Conservation (phyloP, 176 grass and related monocot genomes). For the Phragmites australis region DNA sequence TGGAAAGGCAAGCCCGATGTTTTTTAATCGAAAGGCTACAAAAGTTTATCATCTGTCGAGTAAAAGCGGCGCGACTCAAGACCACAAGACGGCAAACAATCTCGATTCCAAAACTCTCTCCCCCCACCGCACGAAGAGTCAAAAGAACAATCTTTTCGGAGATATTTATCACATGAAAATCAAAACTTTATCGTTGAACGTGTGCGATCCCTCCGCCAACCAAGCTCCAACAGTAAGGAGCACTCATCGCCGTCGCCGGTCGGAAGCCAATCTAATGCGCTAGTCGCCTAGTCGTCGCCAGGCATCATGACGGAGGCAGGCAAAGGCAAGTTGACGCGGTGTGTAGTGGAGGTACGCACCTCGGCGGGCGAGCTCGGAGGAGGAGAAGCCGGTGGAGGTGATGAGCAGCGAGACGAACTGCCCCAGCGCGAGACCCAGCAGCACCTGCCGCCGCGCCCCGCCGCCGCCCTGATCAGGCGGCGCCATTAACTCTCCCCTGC, state of each 20-base stretch:
- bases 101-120: background rate
- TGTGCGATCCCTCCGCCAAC: background rate
- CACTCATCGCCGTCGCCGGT: background rate
- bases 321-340: background rate
- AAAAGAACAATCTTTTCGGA: conserved; percentile 27
- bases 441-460: conserved; percentile 58
- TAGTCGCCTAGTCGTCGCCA: background rate
- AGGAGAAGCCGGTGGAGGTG: conserved; percentile 92
- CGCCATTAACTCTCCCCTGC: too few species aligned
- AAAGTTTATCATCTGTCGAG: background rate
- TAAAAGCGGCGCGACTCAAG: conserved; percentile 4
- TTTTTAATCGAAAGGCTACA: conserved; percentile 22
- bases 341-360: too few species aligned
- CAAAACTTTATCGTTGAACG: background rate
- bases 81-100: conserved; percentile 21
- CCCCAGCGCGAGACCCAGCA: conserved; percentile 66
- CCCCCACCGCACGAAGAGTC: conserved; percentile 31
- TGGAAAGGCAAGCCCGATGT: conserved; percentile 13
- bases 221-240: conserved; percentile 4
- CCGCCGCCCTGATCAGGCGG: conserved; percentile 47
- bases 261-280: background rate
- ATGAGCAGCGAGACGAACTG: conserved; percentile 93
- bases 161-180: background rate
- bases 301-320: background rate
- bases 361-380: conserved; percentile 80